Evolutionary conservation across 2,329 filamentous ascomycete genomes (phyloP).

Genomic region (Bipolaris zeicola): DNA sequence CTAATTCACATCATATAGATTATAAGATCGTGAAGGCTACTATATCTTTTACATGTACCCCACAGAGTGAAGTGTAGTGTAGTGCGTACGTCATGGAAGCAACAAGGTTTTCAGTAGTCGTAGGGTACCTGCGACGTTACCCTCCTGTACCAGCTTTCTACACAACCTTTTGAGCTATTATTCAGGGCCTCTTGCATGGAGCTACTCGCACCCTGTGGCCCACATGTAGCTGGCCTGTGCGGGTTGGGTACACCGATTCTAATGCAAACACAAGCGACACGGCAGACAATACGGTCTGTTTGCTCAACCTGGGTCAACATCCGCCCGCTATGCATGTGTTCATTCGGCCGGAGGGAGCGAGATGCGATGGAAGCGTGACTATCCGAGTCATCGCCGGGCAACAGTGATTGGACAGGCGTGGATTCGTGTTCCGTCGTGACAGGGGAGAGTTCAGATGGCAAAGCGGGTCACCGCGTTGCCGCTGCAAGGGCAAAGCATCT

Average conservation of each 20-base stretch:
- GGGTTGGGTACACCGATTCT: background rate
- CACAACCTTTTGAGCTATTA: background rate
- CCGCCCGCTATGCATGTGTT: background rate
- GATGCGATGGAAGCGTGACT: slow-evolving; percentile 21
- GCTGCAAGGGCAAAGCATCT: slow-evolving; percentile 41
- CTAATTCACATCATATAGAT: background rate
- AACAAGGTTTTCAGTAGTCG: background rate
- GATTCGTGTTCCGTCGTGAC: slow-evolving; percentile 9
- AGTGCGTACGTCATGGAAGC: background rate
- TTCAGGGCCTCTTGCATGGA: background rate
- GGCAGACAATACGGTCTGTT: background rate
- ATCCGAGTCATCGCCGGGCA: slow-evolving; percentile 14
- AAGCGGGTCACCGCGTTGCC: slow-evolving; percentile 37
- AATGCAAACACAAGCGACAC: background rate
- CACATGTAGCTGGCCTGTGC: background rate
- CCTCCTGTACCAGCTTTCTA: too few relatives aligned
- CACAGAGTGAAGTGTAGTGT: background rate
- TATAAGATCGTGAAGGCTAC: background rate
- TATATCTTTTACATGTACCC: background rate
- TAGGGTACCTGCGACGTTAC: too few relatives aligned
- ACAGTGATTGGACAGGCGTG: slow-evolving; percentile 23
- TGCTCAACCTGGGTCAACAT: background rate
- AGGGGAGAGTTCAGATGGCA: slow-evolving; percentile 31
- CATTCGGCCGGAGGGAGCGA: slow-evolving; percentile 29
- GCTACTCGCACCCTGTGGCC: background rate